Evolutionary conservation across 371 early-diverging fungal genomes (phyloP), one percentile per base, ranked within the genome.

Genomic region (Mucor lusitanicus): DNA sequence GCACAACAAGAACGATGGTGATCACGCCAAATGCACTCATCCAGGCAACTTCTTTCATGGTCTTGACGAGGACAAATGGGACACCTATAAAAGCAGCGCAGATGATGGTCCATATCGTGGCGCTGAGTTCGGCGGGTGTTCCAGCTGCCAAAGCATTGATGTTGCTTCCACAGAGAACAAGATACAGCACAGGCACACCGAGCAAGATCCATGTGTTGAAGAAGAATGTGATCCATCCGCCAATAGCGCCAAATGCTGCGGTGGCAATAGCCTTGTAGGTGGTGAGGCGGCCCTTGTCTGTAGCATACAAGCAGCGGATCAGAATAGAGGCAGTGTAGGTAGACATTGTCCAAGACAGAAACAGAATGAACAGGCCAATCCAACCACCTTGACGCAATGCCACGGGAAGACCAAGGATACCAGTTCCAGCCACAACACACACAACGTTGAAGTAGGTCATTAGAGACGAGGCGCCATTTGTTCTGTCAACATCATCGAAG

Each of bases 401-500:
- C 59, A 84, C 88, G 13, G 95, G 93, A 12, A 96, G 82, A 61
- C 94, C 94, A 3, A 95, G 81, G 13, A 93, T 87, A 33, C 96
- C 96, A 8, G 92, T 90, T 32, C 95, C 96, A 5, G 94, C 93
- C 19, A 93, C 86, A 9, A 94, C 91, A 77, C 94, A 82, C 7
- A 72, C 73, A 3, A 72, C 37, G 12, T 72, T 72, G 30, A 68
- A 72, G 55, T 92, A 92, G 5, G 73, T 69, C 30, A 72, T 28
- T 11, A 54, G 57, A n/a, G 69, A 62, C 17, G 73, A 65, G 2
- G 69, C 73, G 44, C 65, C 73, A 44, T 68, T 35, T 39, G 68
- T 65, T 53, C 73, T 68, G n/a, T 68, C 64, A 42, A 68, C 53
- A 27, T 72, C 69, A 33, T 65, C 37, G 1, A 68, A 56, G 3